phyloP scores from a whole-genome alignment of 345 rosid genomes.

The Carallia pectinifolia region DNA sequence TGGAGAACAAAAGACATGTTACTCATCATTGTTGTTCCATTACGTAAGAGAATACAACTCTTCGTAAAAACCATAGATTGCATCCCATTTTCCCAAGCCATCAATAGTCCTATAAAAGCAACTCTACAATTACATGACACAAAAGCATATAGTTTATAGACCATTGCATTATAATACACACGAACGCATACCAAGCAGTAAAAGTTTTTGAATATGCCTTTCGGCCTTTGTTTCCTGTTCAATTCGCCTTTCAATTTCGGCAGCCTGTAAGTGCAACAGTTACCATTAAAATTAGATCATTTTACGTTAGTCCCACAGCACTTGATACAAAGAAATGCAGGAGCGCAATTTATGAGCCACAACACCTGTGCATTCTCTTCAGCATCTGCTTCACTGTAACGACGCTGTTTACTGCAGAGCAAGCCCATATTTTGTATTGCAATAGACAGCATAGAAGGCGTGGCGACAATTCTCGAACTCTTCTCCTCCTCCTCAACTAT shows the following conservation, averaged over 20 bases:
- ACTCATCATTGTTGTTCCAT: background rate
- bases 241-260: conserved; percentile 90
- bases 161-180: background rate
- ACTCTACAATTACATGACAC: background rate
- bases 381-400: conserved; percentile 56
- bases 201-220: conserved; percentile 87
- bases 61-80: conserved; percentile 8
- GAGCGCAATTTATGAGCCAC: background rate
- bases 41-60: background rate
- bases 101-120: conserved; percentile 6
- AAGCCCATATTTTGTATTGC: conserved; percentile 58
- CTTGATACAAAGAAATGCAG: conserved; percentile 6
- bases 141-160: background rate
- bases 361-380: conserved; percentile 86
- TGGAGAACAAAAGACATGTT: background rate
- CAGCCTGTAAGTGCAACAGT: conserved; percentile 49
- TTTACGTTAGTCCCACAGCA: background rate
- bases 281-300: background rate
- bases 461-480: conserved; percentile 19
- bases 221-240: conserved; percentile 95
- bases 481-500: conserved; percentile 17
- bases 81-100: background rate
- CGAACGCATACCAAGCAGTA: conserved; percentile 67
- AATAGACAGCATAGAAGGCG: conserved; percentile 45
- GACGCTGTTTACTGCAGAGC: conserved; percentile 78